A percentile compares a stretch with the other conserved stretches of the same genome.
phyloP scores from a whole-genome alignment of 192 early-diverging fungal species.

The Ambispora gerdemannii region DNA sequence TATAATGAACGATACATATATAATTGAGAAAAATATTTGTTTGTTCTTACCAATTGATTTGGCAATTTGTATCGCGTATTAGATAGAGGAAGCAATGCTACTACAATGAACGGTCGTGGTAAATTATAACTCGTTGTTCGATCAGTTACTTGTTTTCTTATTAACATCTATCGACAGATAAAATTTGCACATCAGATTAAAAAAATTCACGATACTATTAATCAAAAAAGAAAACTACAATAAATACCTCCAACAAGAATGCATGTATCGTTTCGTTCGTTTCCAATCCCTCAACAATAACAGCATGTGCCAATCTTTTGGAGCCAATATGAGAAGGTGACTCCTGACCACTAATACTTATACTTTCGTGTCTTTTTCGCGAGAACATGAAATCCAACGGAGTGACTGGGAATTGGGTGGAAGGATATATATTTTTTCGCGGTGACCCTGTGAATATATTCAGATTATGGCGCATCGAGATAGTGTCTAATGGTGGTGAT shows the following conservation, averaged over 20 bases:
- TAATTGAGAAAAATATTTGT: background rate
- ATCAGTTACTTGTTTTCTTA: conserved; percentile 38
- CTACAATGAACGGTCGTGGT: conserved; percentile 37
- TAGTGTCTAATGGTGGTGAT: background rate
- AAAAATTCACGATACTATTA: background rate
- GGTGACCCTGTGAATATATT: conserved; percentile 20
- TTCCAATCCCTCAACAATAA: conserved; percentile 42
- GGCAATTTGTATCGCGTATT: conserved; percentile 37
- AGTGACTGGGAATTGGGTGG: conserved; percentile 22
- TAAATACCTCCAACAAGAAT: conserved; percentile 39
- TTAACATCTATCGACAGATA: conserved; percentile 30
- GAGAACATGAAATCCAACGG: conserved; percentile 42
- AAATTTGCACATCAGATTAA: background rate
- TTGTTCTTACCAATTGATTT: conserved; percentile 40
- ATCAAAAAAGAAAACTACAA: background rate
- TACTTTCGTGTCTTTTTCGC: conserved; percentile 37
- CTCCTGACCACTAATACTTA: conserved; percentile 17
- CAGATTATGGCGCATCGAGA: conserved; percentile 15
- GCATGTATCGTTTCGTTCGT: conserved; percentile 38
- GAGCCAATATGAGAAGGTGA: conserved; percentile 33
- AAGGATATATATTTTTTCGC: conserved; percentile 16
- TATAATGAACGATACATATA: background rate
- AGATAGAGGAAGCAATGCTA: conserved; percentile 36
- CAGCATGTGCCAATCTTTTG: conserved; percentile 36
- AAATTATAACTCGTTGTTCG: conserved; percentile 35